A percentile compares a stretch with the other conserved stretches of the same genome.
Evolutionary conservation across 805 yeast species (phyloP).

Genomic region (Yarrowia deformans): DNA sequence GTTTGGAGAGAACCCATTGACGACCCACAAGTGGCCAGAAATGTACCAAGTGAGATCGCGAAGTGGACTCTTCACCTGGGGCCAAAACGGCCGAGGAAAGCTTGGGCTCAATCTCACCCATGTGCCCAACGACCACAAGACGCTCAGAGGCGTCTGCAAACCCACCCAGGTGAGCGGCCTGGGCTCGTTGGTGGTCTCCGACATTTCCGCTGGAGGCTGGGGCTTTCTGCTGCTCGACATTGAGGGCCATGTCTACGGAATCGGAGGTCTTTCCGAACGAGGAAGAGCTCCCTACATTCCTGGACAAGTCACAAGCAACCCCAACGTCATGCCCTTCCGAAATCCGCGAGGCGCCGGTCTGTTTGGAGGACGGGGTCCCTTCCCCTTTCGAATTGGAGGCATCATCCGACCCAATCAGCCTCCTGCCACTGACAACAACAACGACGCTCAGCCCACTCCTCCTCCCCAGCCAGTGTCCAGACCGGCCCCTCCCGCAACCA

Average conservation of each 20-base stretch:
- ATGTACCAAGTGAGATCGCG: constrained; percentile 54
- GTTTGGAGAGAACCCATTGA: constrained; percentile 56
- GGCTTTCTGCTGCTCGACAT: constrained; percentile 65
- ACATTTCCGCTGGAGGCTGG: constrained; percentile 69
- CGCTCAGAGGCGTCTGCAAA: constrained; percentile 50
- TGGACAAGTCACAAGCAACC: not conserved
- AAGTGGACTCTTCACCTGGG: constrained; percentile 62
- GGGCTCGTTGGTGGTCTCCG: constrained; percentile 52
- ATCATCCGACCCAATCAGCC: not conserved
- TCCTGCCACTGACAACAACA: constrained; percentile 6
- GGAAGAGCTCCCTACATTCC: constrained; percentile 27
- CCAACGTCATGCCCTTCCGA: not conserved
- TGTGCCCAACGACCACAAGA: constrained; percentile 38
- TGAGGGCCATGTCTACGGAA: constrained; percentile 64
- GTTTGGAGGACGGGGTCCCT: constrained; percentile 24
- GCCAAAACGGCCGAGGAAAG: constrained; percentile 51
- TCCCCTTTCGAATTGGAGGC: constrained; percentile 20
- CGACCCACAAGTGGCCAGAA: constrained; percentile 59
- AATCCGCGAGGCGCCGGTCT: constrained; percentile 18
- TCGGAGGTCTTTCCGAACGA: constrained; percentile 51
- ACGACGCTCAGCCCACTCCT: not conserved
- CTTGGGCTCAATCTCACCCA: constrained; percentile 42
- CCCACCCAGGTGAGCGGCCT: constrained; percentile 55
- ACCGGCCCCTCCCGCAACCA: constrained; percentile 4
- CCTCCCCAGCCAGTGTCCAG: constrained; percentile 3